Base-by-base conservation (phyloP, 306 rosid genomes). In the Benincasa hispida region DNA sequence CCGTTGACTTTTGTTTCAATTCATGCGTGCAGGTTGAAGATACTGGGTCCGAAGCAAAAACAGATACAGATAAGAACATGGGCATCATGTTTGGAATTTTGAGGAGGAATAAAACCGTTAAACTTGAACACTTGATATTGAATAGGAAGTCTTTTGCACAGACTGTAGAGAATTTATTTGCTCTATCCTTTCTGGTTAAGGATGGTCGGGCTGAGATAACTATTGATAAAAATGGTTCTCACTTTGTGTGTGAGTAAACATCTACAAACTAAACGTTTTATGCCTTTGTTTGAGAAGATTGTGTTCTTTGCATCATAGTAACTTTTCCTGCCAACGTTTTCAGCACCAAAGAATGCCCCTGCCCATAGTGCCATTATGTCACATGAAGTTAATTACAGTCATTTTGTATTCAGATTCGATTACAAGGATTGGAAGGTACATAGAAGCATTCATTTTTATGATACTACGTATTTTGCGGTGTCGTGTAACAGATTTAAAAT, bases 401-500 rank as follows among this genome's bases (percentile, higher is more conserved):
- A 90, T 81, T 93, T 93, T 81, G 85, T 93, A 61, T 89, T 93
- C 89, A 86, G 97, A 87, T 82, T 73, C 72, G 97, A 93, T 83
- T 91, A 80, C 79, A 76, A 86, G 58, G 97, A 93, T 82, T 91
- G 98, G 98, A 88, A 86, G 98, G 98, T 93, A 88, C 47, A 37
- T 65, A 47, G 70, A 2, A n/a, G 27, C 37, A 27, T 48, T 60
- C 55, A 45, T 34, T 34, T 15, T 39, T 74, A 75, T 12, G 67
- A 47, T 39, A 56, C 32, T 35, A 58, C 7, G 45, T 39, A 1
- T 32, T 51, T 32, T 24, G 11, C 17, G 3, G 50, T 58, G 61
- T 10, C 19, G 41, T n/a, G n/a, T 11, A 13, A 14, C 19, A 58
- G 57, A 28, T 2, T 17, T 76, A 13, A 55, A 56, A 37, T 12